Conservation (phyloP, 192 early-diverging fungal genomes). For the Backusella morwellensis region DNA sequence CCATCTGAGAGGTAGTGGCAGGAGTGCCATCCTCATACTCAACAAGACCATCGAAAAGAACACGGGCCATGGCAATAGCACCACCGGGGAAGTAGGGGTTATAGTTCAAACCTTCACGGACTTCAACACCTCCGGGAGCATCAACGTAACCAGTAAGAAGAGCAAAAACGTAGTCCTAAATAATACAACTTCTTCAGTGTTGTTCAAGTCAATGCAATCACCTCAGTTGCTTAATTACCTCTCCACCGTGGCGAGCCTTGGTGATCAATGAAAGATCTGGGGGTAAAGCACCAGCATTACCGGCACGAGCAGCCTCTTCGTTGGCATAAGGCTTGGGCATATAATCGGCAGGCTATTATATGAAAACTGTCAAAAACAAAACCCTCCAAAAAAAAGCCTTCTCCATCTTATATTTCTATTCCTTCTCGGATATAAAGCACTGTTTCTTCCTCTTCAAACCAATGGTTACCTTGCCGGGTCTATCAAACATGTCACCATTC, state of each 20-base stretch:
- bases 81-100: constrained; percentile 99
- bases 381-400: not conserved
- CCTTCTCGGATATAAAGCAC: not conserved
- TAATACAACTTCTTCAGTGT: not conserved
- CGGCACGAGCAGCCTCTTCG: constrained; percentile 94
- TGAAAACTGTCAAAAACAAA: not conserved
- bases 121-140: constrained; percentile 87
- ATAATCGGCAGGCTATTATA: constrained; percentile 72
- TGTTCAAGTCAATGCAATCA: not conserved
- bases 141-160: constrained; percentile 94
- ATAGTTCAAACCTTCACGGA: constrained; percentile 97
- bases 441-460: not conserved
- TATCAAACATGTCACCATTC: constrained; percentile 84
- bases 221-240: constrained; percentile 40
- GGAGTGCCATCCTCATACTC: constrained; percentile 98
- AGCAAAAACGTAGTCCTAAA: constrained; percentile 90
- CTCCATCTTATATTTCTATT: not conserved
- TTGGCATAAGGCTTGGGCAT: constrained; percentile 92
- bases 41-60: constrained; percentile 90
- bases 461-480: constrained; percentile 77
- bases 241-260: constrained; percentile 93
- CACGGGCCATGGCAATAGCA: constrained; percentile 94
- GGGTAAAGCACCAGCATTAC: constrained; percentile 93
- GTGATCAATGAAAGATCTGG: constrained; percentile 95
- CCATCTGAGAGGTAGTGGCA: constrained; percentile 92